Evolutionary conservation across 345 rosid species (phyloP), one percentile per base, ranked within the genome.

Genomic region (Brassica juncea): DNA sequence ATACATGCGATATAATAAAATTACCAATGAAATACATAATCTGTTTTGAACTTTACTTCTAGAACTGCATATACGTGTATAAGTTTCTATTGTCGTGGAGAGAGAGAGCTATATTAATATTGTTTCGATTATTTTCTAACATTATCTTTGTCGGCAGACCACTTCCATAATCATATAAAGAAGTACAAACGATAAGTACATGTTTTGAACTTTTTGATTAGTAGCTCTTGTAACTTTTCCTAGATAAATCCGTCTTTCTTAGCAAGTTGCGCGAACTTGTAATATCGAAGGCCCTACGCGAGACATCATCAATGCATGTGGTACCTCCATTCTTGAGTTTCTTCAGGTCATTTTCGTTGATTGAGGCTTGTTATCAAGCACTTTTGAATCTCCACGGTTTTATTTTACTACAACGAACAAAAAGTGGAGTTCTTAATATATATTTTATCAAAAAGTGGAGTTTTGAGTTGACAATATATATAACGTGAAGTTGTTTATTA

Each of bases 391-490:
- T 44, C 6, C 54, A 44, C 11, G 54, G 2, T 7, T 44, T 44
- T 4, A 44, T 55, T 55, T 55, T 15, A 54, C 25, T 0, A 19
- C 19, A 7, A 5, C 3, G 6, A 55, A 19, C 42, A 3, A 3
- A 19, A 55, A 0, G 0, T 19, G 7, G 2, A 49, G 16, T 1
- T 19, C 1, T 10, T 9, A 39, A 39, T 39, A 2, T 39, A 9
- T 39, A 9, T 39, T 10, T 39, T 39, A 39, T 39, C 35, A 49
- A 49, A 49, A 49, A 4, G 12, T 11, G 0, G 57, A 14, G 57
- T 49, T 54, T 59, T 59, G 3, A 59, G 32, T 63, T 31, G 67
- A 63, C 67, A 63, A n/a, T n/a, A n/a, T n/a, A n/a, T 42, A 72
- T 73, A 23, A 31, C 7, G 12, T 15, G 32, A 37, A 34, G 54